These are phyloP conservation scores for Kazachstania psychrophila DNA, from an alignment of 805 yeast species.

Conservation along the genomic window DNA sequence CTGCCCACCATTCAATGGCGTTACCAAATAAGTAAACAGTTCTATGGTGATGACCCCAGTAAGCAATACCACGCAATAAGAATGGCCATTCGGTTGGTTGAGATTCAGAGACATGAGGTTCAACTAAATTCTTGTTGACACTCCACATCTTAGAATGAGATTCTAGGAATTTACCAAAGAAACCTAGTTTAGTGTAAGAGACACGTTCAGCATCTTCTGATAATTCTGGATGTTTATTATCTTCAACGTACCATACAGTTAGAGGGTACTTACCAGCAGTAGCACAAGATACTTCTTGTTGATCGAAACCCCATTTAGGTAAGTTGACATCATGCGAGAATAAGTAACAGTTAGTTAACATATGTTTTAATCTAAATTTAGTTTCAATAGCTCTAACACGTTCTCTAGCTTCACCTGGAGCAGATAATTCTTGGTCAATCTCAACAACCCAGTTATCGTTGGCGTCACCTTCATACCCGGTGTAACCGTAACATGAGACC, in stretches of 20 bases:
- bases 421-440: slow-evolving; percentile 48
- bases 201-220: slow-evolving; percentile 38
- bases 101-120: slow-evolving; percentile 64
- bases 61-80: slow-evolving; percentile 67
- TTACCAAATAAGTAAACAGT: slow-evolving; percentile 71
- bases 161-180: slow-evolving; percentile 54
- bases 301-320: slow-evolving; percentile 79
- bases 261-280: slow-evolving; percentile 52
- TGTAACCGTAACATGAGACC: slow-evolving; percentile 66
- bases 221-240: slow-evolving; percentile 45
- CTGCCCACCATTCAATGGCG: slow-evolving; percentile 72
- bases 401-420: slow-evolving; percentile 42
- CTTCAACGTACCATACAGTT: slow-evolving; percentile 67
- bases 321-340: slow-evolving; percentile 68
- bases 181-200: slow-evolving; percentile 44
- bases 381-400: slow-evolving; percentile 59
- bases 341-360: slow-evolving; percentile 67
- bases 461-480: slow-evolving; percentile 72
- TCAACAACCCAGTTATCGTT: slow-evolving; percentile 77
- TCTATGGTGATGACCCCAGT: slow-evolving; percentile 50
- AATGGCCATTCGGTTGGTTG: slow-evolving; percentile 69
- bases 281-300: slow-evolving; percentile 79
- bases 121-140: slow-evolving; percentile 58
- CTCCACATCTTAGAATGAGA: slow-evolving; percentile 70
- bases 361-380: slow-evolving; percentile 65